These are phyloP conservation scores for Eremothecium coryli DNA, from an alignment of 1,139 yeast genomes.

Conservation along the genomic window DNA sequence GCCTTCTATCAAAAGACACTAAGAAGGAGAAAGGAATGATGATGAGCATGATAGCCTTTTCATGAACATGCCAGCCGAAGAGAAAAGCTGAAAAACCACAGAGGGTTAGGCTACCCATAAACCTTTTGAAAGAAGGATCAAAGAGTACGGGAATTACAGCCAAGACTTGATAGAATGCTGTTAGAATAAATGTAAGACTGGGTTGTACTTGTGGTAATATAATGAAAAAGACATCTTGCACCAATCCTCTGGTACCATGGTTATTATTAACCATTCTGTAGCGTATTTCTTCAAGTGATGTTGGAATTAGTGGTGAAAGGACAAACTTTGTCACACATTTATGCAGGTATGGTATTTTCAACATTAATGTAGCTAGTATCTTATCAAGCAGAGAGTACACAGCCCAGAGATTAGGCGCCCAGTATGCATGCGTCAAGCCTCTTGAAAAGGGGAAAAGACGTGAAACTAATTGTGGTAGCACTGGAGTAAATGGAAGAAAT, in stretches of 20 bases:
- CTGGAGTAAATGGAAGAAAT: slow-evolving; percentile 71
- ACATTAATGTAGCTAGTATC: slow-evolving; percentile 45
- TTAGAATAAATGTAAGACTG: slow-evolving; percentile 61
- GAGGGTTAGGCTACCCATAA: slow-evolving; percentile 73
- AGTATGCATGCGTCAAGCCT: slow-evolving; percentile 94
- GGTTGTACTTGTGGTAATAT: slow-evolving; percentile 79
- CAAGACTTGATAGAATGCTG: slow-evolving; percentile 66
- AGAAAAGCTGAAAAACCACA: slow-evolving; percentile 88
- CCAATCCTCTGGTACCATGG: slow-evolving; percentile 69
- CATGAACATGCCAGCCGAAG: slow-evolving; percentile 99
- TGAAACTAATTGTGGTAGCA: slow-evolving; percentile 53
- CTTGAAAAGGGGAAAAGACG: slow-evolving; percentile 89
- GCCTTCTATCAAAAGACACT: slow-evolving; percentile 60
- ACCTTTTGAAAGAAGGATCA: slow-evolving; percentile 68
- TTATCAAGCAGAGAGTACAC: slow-evolving; percentile 81
- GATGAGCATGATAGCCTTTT: slow-evolving; percentile 82
- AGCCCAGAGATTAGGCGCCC: slow-evolving; percentile 99
- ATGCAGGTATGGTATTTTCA: slow-evolving; percentile 40
- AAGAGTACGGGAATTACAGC: slow-evolving; percentile 69
- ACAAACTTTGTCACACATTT: slow-evolving; percentile 26
- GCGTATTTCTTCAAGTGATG: slow-evolving; percentile 25
- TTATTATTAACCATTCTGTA: slow-evolving; percentile 33
- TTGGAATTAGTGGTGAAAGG: slow-evolving; percentile 25
- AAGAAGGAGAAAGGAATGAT: slow-evolving; percentile 85
- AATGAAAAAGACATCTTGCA: slow-evolving; percentile 79